Evolutionary conservation across 352 stramenopile species (phyloP).

Genomic region (Nothophytophthora sp.): DNA sequence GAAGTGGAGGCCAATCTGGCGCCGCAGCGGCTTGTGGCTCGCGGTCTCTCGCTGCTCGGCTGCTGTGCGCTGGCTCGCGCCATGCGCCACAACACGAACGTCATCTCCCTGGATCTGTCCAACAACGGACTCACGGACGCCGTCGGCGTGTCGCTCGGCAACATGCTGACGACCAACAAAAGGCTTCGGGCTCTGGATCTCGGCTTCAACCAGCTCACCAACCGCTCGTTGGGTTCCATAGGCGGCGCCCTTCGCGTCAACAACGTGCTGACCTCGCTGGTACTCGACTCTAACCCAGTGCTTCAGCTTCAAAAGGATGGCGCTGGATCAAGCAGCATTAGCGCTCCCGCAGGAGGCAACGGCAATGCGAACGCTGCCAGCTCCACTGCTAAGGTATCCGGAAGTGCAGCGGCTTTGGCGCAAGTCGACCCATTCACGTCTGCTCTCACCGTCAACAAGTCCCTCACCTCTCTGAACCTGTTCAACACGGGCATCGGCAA

Average conservation of each 20-base stretch:
- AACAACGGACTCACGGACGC: conserved; percentile 57
- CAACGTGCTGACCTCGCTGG: conserved; percentile 47
- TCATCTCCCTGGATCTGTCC: conserved; percentile 56
- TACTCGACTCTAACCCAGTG: conserved; percentile 63
- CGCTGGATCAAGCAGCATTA: background rate
- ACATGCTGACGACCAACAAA: conserved; percentile 65
- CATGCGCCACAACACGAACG: conserved; percentile 60
- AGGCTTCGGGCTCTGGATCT: conserved; percentile 51
- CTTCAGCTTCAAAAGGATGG: conserved; percentile 33
- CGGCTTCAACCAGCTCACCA: conserved; percentile 58
- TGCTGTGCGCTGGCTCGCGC: conserved; percentile 60
- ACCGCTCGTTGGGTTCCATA: conserved; percentile 30
- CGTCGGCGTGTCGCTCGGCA: conserved; percentile 36
- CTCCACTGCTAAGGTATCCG: conserved; percentile 9
- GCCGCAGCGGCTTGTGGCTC: conserved; percentile 48
- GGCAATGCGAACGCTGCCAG: conserved; percentile 1
- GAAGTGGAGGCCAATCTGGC: conserved; percentile 56
- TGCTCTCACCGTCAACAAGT: conserved; percentile 32
- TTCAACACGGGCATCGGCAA: conserved; percentile 61
- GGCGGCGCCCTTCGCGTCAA: conserved; percentile 45
- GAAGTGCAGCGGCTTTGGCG: conserved; percentile 13
- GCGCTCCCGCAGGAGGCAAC: background rate
- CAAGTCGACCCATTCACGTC: conserved; percentile 42
- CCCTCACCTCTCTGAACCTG: conserved; percentile 56
- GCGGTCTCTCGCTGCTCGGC: conserved; percentile 42